A percentile compares a stretch with the other conserved stretches of the same genome.
Conservation (phyloP, 2,329 filamentous ascomycete species). For the Claviceps capensis region DNA sequence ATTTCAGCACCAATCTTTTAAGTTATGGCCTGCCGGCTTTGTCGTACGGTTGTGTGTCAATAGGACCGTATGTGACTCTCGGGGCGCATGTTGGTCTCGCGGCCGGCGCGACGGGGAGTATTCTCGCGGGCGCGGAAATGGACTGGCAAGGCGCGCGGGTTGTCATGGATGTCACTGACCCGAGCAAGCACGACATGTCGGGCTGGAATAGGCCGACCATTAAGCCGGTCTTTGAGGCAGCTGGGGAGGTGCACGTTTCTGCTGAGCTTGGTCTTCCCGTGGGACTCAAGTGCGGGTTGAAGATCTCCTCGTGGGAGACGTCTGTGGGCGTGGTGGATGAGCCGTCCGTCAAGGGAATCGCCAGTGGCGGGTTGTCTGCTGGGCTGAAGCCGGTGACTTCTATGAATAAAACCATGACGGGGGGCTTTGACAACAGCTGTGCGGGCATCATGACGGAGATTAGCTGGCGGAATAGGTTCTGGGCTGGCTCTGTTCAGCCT, state of each 20-base stretch:
- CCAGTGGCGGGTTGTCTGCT: constrained; percentile 10
- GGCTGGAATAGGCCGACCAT: constrained; percentile 15
- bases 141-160: constrained; percentile 2
- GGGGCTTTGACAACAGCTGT: constrained; percentile 13
- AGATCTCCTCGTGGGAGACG: constrained; percentile 11
- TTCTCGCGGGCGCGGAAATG: constrained; percentile 19
- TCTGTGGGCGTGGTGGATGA: constrained; percentile 14
- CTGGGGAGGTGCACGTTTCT: constrained; percentile 13
- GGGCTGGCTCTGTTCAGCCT: constrained; percentile 9
- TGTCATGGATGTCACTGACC: constrained; percentile 13
- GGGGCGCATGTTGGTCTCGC: constrained; percentile 11
- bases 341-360: constrained; percentile 14
- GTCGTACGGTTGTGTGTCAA: constrained; percentile 13
- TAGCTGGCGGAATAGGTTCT: constrained; percentile 16
- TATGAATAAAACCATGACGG: constrained; percentile 3
- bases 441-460: constrained; percentile 14
- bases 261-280: constrained; percentile 17
- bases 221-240: constrained; percentile 15
- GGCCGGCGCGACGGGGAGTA: constrained; percentile 12
- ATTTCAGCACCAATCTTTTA: constrained; percentile 11
- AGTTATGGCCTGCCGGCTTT: constrained; percentile 13
- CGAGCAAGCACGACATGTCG: constrained; percentile 7
- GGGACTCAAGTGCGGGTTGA: constrained; percentile 13
- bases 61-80: constrained; percentile 14
- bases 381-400: background rate